phyloP scores from a whole-genome alignment of 768 basidiomycete species.

The Psilocybe azurescens region DNA sequence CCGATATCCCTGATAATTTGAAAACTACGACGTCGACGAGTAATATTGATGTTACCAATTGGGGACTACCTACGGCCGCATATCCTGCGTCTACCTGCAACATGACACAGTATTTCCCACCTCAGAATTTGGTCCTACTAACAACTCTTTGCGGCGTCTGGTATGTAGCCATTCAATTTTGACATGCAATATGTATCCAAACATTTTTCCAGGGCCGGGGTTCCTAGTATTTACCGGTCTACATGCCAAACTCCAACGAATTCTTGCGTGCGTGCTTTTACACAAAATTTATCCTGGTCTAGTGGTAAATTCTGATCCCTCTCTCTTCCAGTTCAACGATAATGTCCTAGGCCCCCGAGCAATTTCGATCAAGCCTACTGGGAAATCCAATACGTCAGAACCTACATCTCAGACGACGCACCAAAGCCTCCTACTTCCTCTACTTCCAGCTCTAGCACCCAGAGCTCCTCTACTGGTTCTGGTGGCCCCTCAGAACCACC shows the following conservation, averaged over 20 bases:
- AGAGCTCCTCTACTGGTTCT: not conserved
- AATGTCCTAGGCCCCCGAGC: conserved; percentile 53
- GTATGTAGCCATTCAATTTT: conserved; percentile 23
- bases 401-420: conserved; percentile 48
- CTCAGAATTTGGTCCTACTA: conserved; percentile 70
- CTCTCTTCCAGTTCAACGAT: conserved; percentile 34
- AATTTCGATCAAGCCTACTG: conserved; percentile 60
- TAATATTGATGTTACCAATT: conserved; percentile 44
- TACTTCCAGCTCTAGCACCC: not conserved
- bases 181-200: not conserved
- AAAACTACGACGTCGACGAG: conserved; percentile 37
- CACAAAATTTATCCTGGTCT: not conserved
- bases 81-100: conserved; percentile 64
- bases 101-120: conserved; percentile 58
- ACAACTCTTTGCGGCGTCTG: conserved; percentile 68
- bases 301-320: not conserved
- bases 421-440: conserved; percentile 17
- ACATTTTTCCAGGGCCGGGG: conserved; percentile 43
- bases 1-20: conserved; percentile 46
- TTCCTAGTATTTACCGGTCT: conserved; percentile 42
- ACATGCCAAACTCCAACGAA: conserved; percentile 47
- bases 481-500: not conserved
- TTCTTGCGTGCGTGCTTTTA: conserved; percentile 39
- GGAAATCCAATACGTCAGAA: conserved; percentile 63
- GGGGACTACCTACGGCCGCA: conserved; percentile 68